These are phyloP conservation scores for Cyberlindnera euphorbiae DNA, from an alignment of 805 yeast genomes.

Conservation along the genomic window DNA sequence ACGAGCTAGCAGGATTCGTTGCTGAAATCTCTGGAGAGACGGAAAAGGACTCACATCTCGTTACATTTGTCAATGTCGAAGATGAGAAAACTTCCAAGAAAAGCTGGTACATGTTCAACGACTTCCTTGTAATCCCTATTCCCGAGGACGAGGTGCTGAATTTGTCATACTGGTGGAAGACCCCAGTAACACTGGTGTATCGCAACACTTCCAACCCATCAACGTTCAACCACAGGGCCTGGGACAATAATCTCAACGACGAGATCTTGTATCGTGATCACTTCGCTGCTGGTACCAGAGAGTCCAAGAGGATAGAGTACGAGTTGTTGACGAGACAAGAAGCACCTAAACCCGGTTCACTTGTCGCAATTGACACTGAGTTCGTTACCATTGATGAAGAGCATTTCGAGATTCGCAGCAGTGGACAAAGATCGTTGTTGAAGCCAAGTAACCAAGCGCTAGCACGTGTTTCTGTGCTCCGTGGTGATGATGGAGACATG, in stretches of 20 bases:
- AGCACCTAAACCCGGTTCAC: constrained; percentile 68
- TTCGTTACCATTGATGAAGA: constrained; percentile 82
- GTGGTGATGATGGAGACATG: constrained; percentile 62
- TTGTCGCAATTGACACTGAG: constrained; percentile 95
- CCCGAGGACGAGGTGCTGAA: constrained; percentile 76
- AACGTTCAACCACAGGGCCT: constrained; percentile 41
- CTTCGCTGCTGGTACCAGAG: constrained; percentile 64
- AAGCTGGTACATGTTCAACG: constrained; percentile 84
- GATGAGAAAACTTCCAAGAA: constrained; percentile 27
- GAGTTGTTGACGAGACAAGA: constrained; percentile 61
- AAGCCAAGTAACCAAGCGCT: constrained; percentile 72
- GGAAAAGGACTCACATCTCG: constrained; percentile 53
- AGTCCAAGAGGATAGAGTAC: constrained; percentile 56
- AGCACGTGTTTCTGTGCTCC: constrained; percentile 83
- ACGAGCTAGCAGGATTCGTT: constrained; percentile 64
- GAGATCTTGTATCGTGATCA: constrained; percentile 68
- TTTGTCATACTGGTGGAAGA: constrained; percentile 73
- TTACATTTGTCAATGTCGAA: constrained; percentile 49
- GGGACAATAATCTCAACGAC: constrained; percentile 52
- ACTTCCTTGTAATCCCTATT: constrained; percentile 77
- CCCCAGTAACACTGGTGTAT: constrained; percentile 69
- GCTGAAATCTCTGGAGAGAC: constrained; percentile 48
- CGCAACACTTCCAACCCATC: constrained; percentile 42
- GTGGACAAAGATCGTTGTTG: constrained; percentile 64
- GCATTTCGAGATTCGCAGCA: constrained; percentile 67